Conservation (phyloP, 345 rosid genomes). For the Aquilaria sinensis region DNA sequence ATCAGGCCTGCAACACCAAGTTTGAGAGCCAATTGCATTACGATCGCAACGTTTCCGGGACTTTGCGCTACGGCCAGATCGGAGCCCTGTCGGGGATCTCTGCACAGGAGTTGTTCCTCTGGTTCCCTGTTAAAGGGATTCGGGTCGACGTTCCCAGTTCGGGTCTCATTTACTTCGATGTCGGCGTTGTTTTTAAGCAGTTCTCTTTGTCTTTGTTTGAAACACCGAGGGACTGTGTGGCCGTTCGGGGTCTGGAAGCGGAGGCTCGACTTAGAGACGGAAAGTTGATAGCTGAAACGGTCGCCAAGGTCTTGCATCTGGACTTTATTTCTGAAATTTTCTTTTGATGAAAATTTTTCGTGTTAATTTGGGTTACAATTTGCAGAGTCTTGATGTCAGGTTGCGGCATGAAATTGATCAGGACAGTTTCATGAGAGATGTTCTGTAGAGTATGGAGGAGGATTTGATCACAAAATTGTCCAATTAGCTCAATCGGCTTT, state of each 20-base stretch:
- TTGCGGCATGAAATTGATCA: conserved; percentile 19
- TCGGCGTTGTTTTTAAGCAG: conserved; percentile 76
- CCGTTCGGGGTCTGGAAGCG: conserved; percentile 16
- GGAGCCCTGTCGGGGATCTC: conserved; percentile 51
- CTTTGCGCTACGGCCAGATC: conserved; percentile 46
- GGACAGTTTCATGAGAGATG: conserved; percentile 20
- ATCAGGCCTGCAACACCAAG: conserved; percentile 71
- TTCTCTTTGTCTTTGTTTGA: conserved; percentile 76
- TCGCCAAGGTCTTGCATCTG: conserved; percentile 26
- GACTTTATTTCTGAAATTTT: neutral
- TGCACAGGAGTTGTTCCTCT: conserved; percentile 71
- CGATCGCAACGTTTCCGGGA: conserved; percentile 62
- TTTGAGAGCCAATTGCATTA: conserved; percentile 77
- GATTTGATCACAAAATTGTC: neutral
- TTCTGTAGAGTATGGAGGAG: conserved; percentile 21
- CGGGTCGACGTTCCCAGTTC: conserved; percentile 77
- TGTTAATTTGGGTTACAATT: neutral
- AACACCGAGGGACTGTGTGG: conserved; percentile 61
- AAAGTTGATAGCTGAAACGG: conserved; percentile 12
- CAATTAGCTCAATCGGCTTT: conserved; percentile 22
- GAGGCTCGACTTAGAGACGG: conserved; percentile 10
- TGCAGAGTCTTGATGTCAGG: conserved; percentile 35
- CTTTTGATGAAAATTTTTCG: neutral
- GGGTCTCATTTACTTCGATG: conserved; percentile 77
- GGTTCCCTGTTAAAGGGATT: conserved; percentile 76